A percentile compares a stretch with the other conserved stretches of the same genome.
Conservation (phyloP, 2,329 filamentous ascomycete species). For the Xylariaceae sp. region DNA sequence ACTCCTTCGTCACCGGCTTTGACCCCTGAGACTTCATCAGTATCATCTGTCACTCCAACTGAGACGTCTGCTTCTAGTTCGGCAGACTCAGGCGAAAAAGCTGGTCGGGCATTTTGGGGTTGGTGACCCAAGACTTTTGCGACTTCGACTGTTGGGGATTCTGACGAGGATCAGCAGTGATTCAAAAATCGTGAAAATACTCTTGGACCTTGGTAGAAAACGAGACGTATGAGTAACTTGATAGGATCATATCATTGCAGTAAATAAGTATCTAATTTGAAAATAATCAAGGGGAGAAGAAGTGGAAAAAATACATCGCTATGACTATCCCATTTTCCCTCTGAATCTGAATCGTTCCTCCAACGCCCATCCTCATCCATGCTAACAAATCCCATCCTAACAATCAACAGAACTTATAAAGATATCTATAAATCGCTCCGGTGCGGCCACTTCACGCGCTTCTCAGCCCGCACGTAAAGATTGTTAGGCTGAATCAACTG, state of each 20-base stretch:
- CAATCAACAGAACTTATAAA: too few species aligned
- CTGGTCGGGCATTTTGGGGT: neutral
- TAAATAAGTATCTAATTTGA: too few species aligned
- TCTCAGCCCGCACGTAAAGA: constrained; percentile 47
- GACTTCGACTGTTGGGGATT: neutral
- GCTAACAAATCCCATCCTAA: too few species aligned
- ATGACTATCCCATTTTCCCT: neutral
- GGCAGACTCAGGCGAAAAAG: neutral
- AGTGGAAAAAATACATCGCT: neutral
- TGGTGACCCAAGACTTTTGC: neutral
- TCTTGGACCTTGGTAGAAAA: too few species aligned
- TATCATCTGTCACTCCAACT: neutral
- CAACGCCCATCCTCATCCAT: neutral
- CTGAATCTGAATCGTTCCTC: neutral
- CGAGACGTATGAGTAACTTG: too few species aligned
- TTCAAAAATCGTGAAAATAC: too few species aligned
- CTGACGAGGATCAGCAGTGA: neutral
- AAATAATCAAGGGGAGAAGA: neutral
- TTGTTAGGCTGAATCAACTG: constrained; percentile 53
- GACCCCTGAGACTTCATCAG: neutral
- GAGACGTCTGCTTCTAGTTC: neutral
- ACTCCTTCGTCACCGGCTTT: neutral
- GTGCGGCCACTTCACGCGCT: constrained; percentile 44
- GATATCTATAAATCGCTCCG: constrained; percentile 7
- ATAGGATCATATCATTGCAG: neutral